Base-by-base conservation (phyloP, 2,329 filamentous ascomycete species). In the Monosporascus sp. region DNA sequence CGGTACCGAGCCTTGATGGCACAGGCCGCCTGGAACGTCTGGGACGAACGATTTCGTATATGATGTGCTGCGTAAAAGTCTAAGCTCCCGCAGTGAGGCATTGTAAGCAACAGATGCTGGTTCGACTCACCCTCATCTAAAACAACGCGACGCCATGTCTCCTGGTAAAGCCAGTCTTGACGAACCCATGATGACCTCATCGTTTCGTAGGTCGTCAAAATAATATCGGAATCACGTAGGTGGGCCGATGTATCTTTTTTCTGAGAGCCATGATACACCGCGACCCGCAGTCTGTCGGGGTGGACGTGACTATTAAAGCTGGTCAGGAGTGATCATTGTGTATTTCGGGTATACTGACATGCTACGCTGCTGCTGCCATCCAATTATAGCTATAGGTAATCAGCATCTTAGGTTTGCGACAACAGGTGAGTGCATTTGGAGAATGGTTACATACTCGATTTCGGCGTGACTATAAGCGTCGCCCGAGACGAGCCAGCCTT, bases 71-170 rank as follows among this genome's bases (percentile, higher is more conserved):
- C 9, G 14, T 17, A 24, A 6, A 36, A 31, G 42, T 34, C 18
- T 31, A 51, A 27, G 17, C 9, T 11, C 9, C 9, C 9, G 15
- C 9, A 20, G 1, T 27, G 42, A 31, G 17, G 17, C n/a, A 45
- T n/a, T 42, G 39, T 36, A 48, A 3, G 14, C 22, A 44, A 38
- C 8, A 7, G 25, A 27, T 27, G 8, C 25, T 27, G 7, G 47
- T 47, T 14, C 17, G 25, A 45, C 53, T 53, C 9, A 66, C 70
- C 67, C 66, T 74, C 71, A 52, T 73, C 70, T 11, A 72, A 59
- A 17, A 72, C 57, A 6, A 72, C 49, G 1, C 70, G 60, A 47
- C 54, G 54, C 68, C 68, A 72, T 25, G 48, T 45, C 2, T 38
- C 14, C 3, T 11, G 57, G 51, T 37, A 53, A 38, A 44, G 18